Conservation (phyloP, 495 filamentous ascomycete species). For the Ramalina intermedia region DNA sequence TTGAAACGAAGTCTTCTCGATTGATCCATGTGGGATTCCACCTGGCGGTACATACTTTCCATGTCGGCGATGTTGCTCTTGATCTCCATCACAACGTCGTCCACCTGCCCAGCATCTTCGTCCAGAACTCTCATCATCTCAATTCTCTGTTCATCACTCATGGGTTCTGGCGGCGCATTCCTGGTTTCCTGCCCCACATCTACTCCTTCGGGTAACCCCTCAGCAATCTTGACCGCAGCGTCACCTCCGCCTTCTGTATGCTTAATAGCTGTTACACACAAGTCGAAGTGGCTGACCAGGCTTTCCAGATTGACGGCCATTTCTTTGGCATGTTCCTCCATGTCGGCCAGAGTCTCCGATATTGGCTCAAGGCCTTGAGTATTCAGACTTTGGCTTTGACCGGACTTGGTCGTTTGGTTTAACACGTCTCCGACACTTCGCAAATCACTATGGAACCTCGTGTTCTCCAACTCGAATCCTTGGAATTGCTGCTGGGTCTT, state of each 20-base stretch:
- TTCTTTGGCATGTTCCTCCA: constrained; percentile 65
- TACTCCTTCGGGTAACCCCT: constrained; percentile 45
- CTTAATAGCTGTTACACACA: constrained; percentile 82
- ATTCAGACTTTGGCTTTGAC: constrained; percentile 22
- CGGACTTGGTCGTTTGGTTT: constrained; percentile 7
- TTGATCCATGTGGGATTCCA: constrained; percentile 37
- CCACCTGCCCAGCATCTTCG: constrained; percentile 73
- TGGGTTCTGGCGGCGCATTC: constrained; percentile 46
- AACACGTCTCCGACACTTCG: constrained; percentile 35
- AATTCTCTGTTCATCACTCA: constrained; percentile 58
- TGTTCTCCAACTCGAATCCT: constrained; percentile 32
- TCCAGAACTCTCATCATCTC: constrained; percentile 75
- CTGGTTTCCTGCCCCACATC: constrained; percentile 41
- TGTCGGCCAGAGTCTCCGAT: constrained; percentile 49
- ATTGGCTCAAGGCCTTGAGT: constrained; percentile 37
- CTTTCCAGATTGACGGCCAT: constrained; percentile 74
- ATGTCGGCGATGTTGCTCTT: constrained; percentile 60
- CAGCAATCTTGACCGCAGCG: constrained; percentile 48
- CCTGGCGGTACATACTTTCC: constrained; percentile 42
- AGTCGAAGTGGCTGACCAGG: constrained; percentile 83
- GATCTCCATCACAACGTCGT: constrained; percentile 79
- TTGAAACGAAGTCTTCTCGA: constrained; percentile 36
- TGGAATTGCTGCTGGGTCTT: constrained; percentile 39
- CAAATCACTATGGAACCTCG: constrained; percentile 42
- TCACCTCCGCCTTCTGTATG: constrained; percentile 81